Evolutionary conservation across 768 basidiomycete species (phyloP), one percentile per base, ranked within the genome.

Genomic region (Lentinula aciculospora): DNA sequence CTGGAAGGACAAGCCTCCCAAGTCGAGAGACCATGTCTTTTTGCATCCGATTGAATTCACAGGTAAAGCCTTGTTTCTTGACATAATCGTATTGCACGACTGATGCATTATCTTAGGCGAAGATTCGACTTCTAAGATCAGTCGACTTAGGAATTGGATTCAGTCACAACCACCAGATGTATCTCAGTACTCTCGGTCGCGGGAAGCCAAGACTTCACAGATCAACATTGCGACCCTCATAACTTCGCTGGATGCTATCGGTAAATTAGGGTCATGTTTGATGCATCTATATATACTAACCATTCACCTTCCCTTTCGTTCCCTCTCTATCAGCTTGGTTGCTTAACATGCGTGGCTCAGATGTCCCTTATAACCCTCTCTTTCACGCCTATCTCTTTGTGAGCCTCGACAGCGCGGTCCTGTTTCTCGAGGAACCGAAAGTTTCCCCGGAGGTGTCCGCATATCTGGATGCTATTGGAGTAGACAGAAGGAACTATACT

Each of bases 301-400:
- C 42, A 46, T 23, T 7, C 23, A 34, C 3, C 27, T 23, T 23
- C 23, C 3, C 25, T 21, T 23, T 19, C 10, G 12, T 31, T 36
- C 53, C 57, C 31, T 44, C 31, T 45, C 50, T 42, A 23, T 29
- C 72, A 83, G 96, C 96, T 0, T 97, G 92, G 75, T 65, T 90
- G 2, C 76, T 98, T 32, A 98, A 98, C 66, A 74, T 95, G 55
- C 88, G 96, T 49, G 95, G 94, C 34, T 80, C 83, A 2, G 95
- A 98, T 65, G 86, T 98, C 47, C 92, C 92, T 0, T 92, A 85
- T 76, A 94, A 92, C 67, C 96, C 96, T 0, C 81, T 98, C 8
- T 96, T 97, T 74, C 89, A 89, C 53, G 82, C 89, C 0, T 98
- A 96, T 67, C 72, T 95, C 19, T 90, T 86, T 64, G 77, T 98